A percentile compares a stretch with the other conserved stretches of the same genome.
These are phyloP conservation scores for Pisolithus orientalis DNA, from an alignment of 768 basidiomycete genomes.

Conservation along the genomic window DNA sequence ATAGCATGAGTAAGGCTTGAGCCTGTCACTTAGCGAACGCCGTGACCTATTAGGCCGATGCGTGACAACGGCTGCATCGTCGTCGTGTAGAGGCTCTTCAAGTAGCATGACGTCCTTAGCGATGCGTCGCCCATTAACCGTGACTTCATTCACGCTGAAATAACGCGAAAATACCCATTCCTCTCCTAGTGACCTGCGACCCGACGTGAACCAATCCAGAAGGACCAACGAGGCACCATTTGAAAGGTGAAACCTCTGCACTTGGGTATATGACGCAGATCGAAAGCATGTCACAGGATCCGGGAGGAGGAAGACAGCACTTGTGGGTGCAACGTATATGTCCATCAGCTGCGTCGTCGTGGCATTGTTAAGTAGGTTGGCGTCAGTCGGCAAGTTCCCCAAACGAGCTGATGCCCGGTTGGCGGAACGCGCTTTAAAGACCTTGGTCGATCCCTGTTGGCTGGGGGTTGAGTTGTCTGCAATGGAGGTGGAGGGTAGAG, in stretches of 20 bases:
- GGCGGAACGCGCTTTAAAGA: slow-evolving; percentile 78
- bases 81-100: slow-evolving; percentile 36
- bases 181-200: slow-evolving; percentile 76
- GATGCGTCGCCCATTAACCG: slow-evolving; percentile 54
- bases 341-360: slow-evolving; percentile 61
- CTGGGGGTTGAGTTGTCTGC: slow-evolving; percentile 1
- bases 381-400: slow-evolving; percentile 4
- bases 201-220: slow-evolving; percentile 91
- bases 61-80: slow-evolving; percentile 9
- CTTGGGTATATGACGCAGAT: slow-evolving; percentile 74
- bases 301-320: slow-evolving; percentile 75
- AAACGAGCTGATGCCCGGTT: slow-evolving; percentile 44
- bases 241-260: slow-evolving; percentile 70
- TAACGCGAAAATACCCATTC: slow-evolving; percentile 88
- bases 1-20: slow-evolving; percentile 85
- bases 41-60: slow-evolving; percentile 21
- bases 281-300: slow-evolving; percentile 93
- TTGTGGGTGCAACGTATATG: slow-evolving; percentile 44
- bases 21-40: slow-evolving; percentile 50
- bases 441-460: slow-evolving; percentile 83
- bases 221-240: slow-evolving; percentile 58
- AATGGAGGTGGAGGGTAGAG: neutral
- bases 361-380: neutral
- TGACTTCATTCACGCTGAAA: slow-evolving; percentile 80
- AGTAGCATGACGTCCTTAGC: slow-evolving; percentile 77